A percentile compares a stretch with the other conserved stretches of the same genome.
phyloP scores from a whole-genome alignment of 2,329 filamentous ascomycete genomes.

The Phyllosticta ampelicida region DNA sequence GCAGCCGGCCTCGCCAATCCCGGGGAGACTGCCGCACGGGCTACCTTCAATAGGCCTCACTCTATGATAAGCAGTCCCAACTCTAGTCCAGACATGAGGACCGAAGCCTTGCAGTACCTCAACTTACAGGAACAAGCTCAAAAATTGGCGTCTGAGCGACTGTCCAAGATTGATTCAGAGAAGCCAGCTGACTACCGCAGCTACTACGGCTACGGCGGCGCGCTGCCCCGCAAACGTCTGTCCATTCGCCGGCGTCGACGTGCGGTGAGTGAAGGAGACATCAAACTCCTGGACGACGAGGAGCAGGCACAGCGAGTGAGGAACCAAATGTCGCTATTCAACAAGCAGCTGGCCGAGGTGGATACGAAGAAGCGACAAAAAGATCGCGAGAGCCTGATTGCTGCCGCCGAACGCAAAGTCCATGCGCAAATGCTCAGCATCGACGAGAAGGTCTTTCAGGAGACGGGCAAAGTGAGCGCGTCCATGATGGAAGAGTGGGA shows the following conservation, averaged over 20 bases:
- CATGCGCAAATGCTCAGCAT: constrained; percentile 65
- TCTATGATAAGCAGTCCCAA: constrained; percentile 22
- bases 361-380: constrained; percentile 63
- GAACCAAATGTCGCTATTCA: constrained; percentile 69
- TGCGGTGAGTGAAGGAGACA: constrained; percentile 53
- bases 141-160: constrained; percentile 70
- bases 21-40: constrained; percentile 26
- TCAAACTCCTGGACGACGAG: constrained; percentile 48
- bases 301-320: constrained; percentile 62
- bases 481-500: constrained; percentile 69
- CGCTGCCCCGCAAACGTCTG: constrained; percentile 36
- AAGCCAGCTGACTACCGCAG: constrained; percentile 56
- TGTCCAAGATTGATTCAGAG: constrained; percentile 64
- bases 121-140: constrained; percentile 80
- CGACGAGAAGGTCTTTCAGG: constrained; percentile 66
- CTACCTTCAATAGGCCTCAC: constrained; percentile 20
- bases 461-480: constrained; percentile 64
- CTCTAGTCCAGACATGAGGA: constrained; percentile 36
- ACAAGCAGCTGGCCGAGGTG: constrained; percentile 53
- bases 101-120: constrained; percentile 41
- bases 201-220: constrained; percentile 59
- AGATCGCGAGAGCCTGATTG: constrained; percentile 66
- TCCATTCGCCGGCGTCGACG: constrained; percentile 46
- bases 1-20: constrained; percentile 25
- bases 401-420: constrained; percentile 78